Evolutionary conservation across 768 basidiomycete species (phyloP), one percentile per base, ranked within the genome.

Genomic region (Tricholoma bakamatsutake): DNA sequence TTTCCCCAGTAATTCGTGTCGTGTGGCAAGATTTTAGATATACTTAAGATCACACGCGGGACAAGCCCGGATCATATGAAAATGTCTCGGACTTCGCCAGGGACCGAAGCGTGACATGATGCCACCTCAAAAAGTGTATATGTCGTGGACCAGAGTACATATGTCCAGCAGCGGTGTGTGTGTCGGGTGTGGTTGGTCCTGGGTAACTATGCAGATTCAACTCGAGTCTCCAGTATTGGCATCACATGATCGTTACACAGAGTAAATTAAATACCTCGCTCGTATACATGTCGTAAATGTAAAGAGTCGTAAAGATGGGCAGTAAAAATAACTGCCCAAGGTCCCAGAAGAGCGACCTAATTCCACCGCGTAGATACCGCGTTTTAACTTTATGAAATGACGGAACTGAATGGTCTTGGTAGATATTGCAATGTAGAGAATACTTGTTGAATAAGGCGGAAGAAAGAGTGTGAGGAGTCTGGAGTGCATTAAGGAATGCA

Each of bases 211-310:
- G 3, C 28, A 39, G 33, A 7, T 48, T 17, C 46, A 31, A 21
- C 10, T 24, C 3, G 21, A n/a, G 21, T 24, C 21, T 24, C 21
- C 21, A 24, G 40, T n/a, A n/a, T n/a, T n/a, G n/a, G 31, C 30
- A 43, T 33, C 42, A 37, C 27, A 18, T 24, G n/a, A 40, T 53
- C 30, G 31, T 31, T n/a, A 28, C 18, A 18, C 17, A 37, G 37
- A 39, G 10, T 30, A n/a, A 24, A 46, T 35, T 30, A n/a, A 24
- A 46, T 35, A 50, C 47, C 21, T 50, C 21, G 12, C 21, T 15
- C 15, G 35, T 53, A n/a, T n/a, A 42, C 28, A n/a, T 13, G 34
- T 57, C 56, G 52, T 57, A 43, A 57, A 56, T 52, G 52, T 57
- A 43, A 57, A 56, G 6, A 21, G 4, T 57, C 56, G 52, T 57